These are phyloP conservation scores for Aspergillus olivimuriae DNA, from an alignment of 495 filamentous ascomycete species.

Conservation along the genomic window DNA sequence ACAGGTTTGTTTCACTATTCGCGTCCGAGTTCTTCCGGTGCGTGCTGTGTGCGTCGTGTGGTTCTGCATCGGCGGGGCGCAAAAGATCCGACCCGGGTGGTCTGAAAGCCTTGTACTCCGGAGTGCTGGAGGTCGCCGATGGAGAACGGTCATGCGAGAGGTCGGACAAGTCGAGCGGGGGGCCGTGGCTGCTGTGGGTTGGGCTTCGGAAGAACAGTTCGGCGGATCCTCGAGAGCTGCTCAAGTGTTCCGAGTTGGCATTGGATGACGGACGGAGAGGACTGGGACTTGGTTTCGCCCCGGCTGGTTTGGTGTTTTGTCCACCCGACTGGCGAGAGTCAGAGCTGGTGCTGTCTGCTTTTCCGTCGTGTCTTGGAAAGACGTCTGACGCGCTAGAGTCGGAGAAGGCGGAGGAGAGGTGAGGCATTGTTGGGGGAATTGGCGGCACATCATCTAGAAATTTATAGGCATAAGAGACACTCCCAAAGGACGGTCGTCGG, in stretches of 20 bases:
- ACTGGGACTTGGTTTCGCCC: slow-evolving; percentile 1
- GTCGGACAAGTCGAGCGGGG: slow-evolving; percentile 19
- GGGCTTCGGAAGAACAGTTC: slow-evolving; percentile 21
- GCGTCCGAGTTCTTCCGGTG: slow-evolving; percentile 28
- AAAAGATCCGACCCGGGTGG: slow-evolving; percentile 7
- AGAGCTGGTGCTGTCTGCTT: slow-evolving; percentile 23
- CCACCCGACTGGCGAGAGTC: slow-evolving; percentile 15
- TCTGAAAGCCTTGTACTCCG: slow-evolving; percentile 18
- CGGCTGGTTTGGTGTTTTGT: slow-evolving; percentile 2
- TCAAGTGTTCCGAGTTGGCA: slow-evolving; percentile 15
- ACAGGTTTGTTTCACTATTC: slow-evolving; percentile 25
- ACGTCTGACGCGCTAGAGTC: slow-evolving; percentile 21
- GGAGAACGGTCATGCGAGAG: slow-evolving; percentile 5
- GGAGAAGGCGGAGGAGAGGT: slow-evolving; percentile 9
- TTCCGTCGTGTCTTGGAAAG: slow-evolving; percentile 15
- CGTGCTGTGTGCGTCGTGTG: neutral
- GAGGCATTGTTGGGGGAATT: slow-evolving; percentile 26
- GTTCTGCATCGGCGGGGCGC: slow-evolving; percentile 12
- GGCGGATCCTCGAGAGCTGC: slow-evolving; percentile 16
- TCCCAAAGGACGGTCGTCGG: slow-evolving; percentile 35
- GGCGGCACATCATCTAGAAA: slow-evolving; percentile 36
- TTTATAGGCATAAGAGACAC: slow-evolving; percentile 26
- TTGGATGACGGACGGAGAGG: slow-evolving; percentile 14
- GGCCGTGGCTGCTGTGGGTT: slow-evolving; percentile 9
- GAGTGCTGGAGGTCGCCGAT: slow-evolving; percentile 7